Evolutionary conservation across 1,139 yeast species (phyloP), one percentile per base, ranked within the genome.

Genomic region (Groenewaldozyma sp.): DNA sequence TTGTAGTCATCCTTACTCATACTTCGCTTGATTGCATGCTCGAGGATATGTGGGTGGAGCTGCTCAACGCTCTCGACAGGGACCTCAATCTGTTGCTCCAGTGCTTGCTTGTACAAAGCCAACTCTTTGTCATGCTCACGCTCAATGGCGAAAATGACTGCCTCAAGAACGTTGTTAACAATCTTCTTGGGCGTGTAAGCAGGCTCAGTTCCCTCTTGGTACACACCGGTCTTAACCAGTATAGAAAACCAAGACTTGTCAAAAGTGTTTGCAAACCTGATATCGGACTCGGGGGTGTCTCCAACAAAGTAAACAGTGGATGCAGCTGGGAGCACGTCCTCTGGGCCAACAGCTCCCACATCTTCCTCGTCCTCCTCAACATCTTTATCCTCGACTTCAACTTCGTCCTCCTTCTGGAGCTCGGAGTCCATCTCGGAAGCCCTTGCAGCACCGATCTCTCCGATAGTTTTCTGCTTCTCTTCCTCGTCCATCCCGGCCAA

Each of bases 281-380:
- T 82, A 61, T 83, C 94, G 3, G 88, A 79, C 60, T 82, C 94
- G 13, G 94, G 94, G n/a, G 94, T 83, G 58, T 83, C 94, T 50
- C 94, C 94, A 36, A 83, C 93, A 65, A 83, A 83, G 60, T 82
- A 83, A 16, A 82, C 93, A 0, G 91, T 81, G 4, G 86, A 78
- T 2, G 91, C 87, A 10, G 88, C 87, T 10, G 93, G 93, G 47
- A 82, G 66, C 47, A 78, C 45, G 24, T 52, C 48, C 16, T 38
- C 38, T 24, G 45, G 44, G n/a, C n/a, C n/a, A n/a, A n/a, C n/a
- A 16, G 36, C 44, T 31, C 42, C 45, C 18, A 37, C 43, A 4
- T 39, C 35, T n/a, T 40, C 42, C 19, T 36, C 31, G 17, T 37
- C 43, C 31, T 22, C 26, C 11, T 22, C 26, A 22, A 11, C 10